A percentile compares a stretch with the other conserved stretches of the same genome.
These are phyloP conservation scores for Liquidambar formosana DNA, from an alignment of 164 flowering plant genomes.

Conservation along the genomic window DNA sequence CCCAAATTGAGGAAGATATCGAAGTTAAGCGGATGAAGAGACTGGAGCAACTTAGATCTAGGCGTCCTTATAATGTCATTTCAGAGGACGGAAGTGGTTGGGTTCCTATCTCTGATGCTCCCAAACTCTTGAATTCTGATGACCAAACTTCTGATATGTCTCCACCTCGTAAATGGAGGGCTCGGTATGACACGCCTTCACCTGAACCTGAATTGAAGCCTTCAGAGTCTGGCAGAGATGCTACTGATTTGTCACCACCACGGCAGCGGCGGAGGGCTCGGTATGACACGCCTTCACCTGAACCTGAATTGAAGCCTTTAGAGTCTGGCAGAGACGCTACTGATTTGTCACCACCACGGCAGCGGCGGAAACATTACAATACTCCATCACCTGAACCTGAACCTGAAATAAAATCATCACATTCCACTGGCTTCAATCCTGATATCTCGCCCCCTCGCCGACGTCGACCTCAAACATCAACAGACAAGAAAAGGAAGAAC, in stretches of 20 bases:
- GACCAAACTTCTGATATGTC: slow-evolving; percentile 39
- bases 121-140: slow-evolving; percentile 10
- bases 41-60: slow-evolving; percentile 59
- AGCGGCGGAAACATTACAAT: slow-evolving; percentile 7
- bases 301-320: slow-evolving; percentile 2
- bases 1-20: slow-evolving; percentile 80
- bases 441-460: slow-evolving; percentile 31
- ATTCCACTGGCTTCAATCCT: neutral
- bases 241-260: slow-evolving; percentile 8
- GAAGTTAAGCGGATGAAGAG: slow-evolving; percentile 87
- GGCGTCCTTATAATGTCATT: slow-evolving; percentile 61
- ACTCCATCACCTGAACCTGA: slow-evolving; percentile 19
- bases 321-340: slow-evolving; percentile 6
- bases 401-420: slow-evolving; percentile 1
- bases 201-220: slow-evolving; percentile 22
- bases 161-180: slow-evolving; percentile 42
- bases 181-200: slow-evolving; percentile 44
- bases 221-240: slow-evolving; percentile 2
- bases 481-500: slow-evolving; percentile 10
- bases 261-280: neutral
- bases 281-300: neutral
- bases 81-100: slow-evolving; percentile 98
- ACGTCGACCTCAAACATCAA: slow-evolving; percentile 1
- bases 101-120: slow-evolving; percentile 57
- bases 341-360: slow-evolving; percentile 44